phyloP scores from a whole-genome alignment of 495 filamentous ascomycete genomes.

The Elasticomyces elasticus region DNA sequence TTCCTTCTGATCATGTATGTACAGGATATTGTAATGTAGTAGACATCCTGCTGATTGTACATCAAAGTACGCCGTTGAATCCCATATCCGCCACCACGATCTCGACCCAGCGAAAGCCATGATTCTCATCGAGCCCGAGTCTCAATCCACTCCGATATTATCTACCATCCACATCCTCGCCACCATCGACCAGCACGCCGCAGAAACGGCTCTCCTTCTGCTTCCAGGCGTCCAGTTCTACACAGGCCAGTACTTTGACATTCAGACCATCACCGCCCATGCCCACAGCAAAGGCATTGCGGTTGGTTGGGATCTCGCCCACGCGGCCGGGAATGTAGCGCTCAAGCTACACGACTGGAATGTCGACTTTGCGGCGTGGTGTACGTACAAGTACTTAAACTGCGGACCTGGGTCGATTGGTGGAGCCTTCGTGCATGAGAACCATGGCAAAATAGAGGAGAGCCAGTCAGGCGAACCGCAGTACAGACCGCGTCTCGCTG shows the following conservation, averaged over 20 bases:
- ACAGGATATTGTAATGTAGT: neutral
- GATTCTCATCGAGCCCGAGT: slow-evolving; percentile 60
- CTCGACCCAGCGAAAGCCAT: slow-evolving; percentile 59
- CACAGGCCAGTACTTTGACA: slow-evolving; percentile 84
- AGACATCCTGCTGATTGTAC: neutral
- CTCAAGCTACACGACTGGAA: slow-evolving; percentile 82
- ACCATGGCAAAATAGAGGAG: slow-evolving; percentile 35
- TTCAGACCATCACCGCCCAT: slow-evolving; percentile 69
- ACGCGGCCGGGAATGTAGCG: slow-evolving; percentile 85
- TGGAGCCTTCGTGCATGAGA: slow-evolving; percentile 77
- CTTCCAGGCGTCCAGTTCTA: slow-evolving; percentile 93
- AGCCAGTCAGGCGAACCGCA: slow-evolving; percentile 16
- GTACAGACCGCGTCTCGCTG: slow-evolving; percentile 55
- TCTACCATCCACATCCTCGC: slow-evolving; percentile 64
- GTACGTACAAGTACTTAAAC: slow-evolving; percentile 95
- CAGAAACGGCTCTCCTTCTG: slow-evolving; percentile 66
- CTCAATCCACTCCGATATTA: slow-evolving; percentile 42
- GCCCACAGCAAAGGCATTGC: slow-evolving; percentile 67
- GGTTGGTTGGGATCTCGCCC: slow-evolving; percentile 91
- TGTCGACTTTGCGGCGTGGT: slow-evolving; percentile 96
- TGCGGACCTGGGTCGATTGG: slow-evolving; percentile 80
- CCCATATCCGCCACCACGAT: slow-evolving; percentile 72
- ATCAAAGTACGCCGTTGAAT: slow-evolving; percentile 71
- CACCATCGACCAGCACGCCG: slow-evolving; percentile 66
- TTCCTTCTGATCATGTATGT: slow-evolving; percentile 80